Percentiles rank a stretch among this genome's conserved stretches.
These are phyloP conservation scores for Blastobotrys peoriensis DNA, from an alignment of 805 yeast genomes.

Conservation along the genomic window DNA sequence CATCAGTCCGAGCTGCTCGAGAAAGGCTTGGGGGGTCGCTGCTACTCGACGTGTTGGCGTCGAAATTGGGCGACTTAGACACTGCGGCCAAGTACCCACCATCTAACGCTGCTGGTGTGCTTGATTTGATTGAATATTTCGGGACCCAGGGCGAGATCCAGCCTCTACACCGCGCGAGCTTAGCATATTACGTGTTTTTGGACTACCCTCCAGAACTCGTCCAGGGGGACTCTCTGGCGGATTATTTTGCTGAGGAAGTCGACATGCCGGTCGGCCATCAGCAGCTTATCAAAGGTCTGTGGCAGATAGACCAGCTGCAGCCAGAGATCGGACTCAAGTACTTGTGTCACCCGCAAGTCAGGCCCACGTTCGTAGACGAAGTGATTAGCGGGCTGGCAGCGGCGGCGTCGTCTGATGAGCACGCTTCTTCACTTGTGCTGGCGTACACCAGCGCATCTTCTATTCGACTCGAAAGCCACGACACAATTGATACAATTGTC, in stretches of 20 bases:
- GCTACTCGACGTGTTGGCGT: constrained; percentile 15
- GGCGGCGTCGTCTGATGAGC: not conserved
- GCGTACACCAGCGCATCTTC: constrained; percentile 11
- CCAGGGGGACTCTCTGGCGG: constrained; percentile 13
- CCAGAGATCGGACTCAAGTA: constrained; percentile 11
- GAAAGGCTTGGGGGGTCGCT: constrained; percentile 13
- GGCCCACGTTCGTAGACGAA: constrained; percentile 12
- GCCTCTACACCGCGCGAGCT: constrained; percentile 13
- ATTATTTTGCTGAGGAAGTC: constrained; percentile 17
- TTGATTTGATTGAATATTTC: constrained; percentile 10
- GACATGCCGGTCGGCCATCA: constrained; percentile 16
- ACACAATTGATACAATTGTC: constrained; percentile 10
- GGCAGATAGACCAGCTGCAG: constrained; percentile 18
- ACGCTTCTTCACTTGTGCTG: constrained; percentile 4
- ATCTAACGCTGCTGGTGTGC: constrained; percentile 5
- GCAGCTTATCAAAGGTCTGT: constrained; percentile 17
- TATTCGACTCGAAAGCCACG: constrained; percentile 9
- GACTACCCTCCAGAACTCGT: constrained; percentile 15
- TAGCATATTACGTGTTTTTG: constrained; percentile 17
- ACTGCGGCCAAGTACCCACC: constrained; percentile 18
- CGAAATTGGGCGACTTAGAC: constrained; percentile 12
- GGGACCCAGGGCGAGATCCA: constrained; percentile 7
- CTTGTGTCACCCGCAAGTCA: constrained; percentile 16
- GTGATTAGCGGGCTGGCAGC: constrained; percentile 8
- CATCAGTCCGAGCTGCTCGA: constrained; percentile 7